Conservation (phyloP, 2,329 filamentous ascomycete genomes). For the Trichoderma atroviride region DNA sequence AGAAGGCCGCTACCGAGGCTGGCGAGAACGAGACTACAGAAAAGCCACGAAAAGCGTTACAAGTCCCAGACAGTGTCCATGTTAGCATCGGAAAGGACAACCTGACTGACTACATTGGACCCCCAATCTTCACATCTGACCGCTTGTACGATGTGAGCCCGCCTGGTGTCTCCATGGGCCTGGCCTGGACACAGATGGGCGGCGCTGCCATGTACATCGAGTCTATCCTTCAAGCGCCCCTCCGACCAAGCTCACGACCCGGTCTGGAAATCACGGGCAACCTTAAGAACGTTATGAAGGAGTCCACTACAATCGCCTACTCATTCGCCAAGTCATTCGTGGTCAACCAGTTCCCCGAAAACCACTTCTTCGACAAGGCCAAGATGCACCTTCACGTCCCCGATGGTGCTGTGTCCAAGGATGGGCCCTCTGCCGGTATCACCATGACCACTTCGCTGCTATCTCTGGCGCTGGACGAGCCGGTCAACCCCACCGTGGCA, state of each 20-base stretch:
- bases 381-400: conserved; percentile 95
- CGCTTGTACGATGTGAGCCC: conserved; percentile 92
- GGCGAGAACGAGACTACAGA: conserved; percentile 55
- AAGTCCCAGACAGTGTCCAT: conserved; percentile 84
- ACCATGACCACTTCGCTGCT: conserved; percentile 97
- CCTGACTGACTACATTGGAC: conserved; percentile 94
- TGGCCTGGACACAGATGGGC: conserved; percentile 97
- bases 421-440: conserved; percentile 89
- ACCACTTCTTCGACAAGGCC: conserved; percentile 95
- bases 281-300: conserved; percentile 96
- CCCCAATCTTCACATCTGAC: conserved; percentile 93
- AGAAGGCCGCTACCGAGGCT: conserved; percentile 37
- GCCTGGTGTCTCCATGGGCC: conserved; percentile 92
- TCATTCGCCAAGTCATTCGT: conserved; percentile 91
- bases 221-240: conserved; percentile 84
- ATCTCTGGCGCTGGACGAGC: conserved; percentile 76
- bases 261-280: conserved; percentile 92
- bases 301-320: conserved; percentile 93
- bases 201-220: conserved; percentile 97
- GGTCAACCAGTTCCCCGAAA: conserved; percentile 81
- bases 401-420: conserved; percentile 93
- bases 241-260: conserved; percentile 73
- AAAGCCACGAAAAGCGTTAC: conserved; percentile 72
- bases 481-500: conserved; percentile 82
- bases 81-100: conserved; percentile 86